Percentiles rank a stretch among this genome's conserved stretches.
These are phyloP conservation scores for Sporothrix luriei DNA, from an alignment of 2,329 filamentous ascomycete genomes.

Conservation along the genomic window DNA sequence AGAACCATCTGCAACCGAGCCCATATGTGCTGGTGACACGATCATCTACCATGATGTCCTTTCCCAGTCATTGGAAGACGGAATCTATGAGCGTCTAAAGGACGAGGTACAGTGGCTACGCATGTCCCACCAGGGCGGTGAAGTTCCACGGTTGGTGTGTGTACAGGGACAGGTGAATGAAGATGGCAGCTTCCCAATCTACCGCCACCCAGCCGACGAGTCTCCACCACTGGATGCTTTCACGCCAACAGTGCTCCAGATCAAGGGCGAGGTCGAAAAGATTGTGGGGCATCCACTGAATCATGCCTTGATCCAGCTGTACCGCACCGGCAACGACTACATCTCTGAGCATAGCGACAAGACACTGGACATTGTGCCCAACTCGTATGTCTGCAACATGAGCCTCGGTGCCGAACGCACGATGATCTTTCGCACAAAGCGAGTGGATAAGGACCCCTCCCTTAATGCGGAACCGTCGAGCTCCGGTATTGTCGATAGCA, in stretches of 20 bases:
- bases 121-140: constrained; percentile 90
- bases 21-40: constrained; percentile 80
- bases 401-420: constrained; percentile 89
- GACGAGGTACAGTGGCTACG: constrained; percentile 82
- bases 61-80: constrained; percentile 55
- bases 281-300: constrained; percentile 80
- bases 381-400: constrained; percentile 85
- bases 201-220: constrained; percentile 90
- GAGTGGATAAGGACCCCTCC: constrained; percentile 50
- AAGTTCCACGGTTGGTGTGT: constrained; percentile 87
- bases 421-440: constrained; percentile 87
- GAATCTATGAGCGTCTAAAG: constrained; percentile 69
- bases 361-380: constrained; percentile 82
- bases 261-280: constrained; percentile 70
- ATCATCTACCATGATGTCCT: constrained; percentile 72
- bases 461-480: constrained; percentile 31
- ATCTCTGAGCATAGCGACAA: constrained; percentile 98
- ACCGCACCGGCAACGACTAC: constrained; percentile 84
- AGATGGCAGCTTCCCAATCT: constrained; percentile 81
- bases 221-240: constrained; percentile 77
- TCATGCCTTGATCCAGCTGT: constrained; percentile 89
- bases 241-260: constrained; percentile 68
- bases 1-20: constrained; percentile 46
- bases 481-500: constrained; percentile 32
- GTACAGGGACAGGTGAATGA: constrained; percentile 74